Percentiles rank a stretch among this genome's conserved stretches.
These are phyloP conservation scores for Microbotryum lychnidis-dioicae DNA, from an alignment of 1,284 basidiomycete species.

Conservation along the genomic window DNA sequence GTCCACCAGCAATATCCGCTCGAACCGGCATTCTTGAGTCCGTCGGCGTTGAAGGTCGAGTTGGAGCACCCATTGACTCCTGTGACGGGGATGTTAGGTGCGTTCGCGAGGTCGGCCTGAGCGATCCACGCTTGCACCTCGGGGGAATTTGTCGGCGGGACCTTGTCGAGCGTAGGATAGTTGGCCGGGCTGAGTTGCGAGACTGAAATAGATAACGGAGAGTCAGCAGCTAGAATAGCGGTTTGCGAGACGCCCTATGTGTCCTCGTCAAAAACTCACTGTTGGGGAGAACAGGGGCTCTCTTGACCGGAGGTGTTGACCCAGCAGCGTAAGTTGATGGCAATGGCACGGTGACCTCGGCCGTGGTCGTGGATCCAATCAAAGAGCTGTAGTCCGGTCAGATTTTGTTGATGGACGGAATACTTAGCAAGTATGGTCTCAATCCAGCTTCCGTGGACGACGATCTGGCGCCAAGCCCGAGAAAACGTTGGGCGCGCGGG, in stretches of 20 bases:
- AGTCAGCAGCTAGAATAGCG: too few relatives aligned
- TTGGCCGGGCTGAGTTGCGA: constrained; percentile 32
- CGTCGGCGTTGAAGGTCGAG: constrained; percentile 50
- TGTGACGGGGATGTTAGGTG: constrained; percentile 54
- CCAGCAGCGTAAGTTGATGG: constrained; percentile 52
- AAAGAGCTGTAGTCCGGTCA: constrained; percentile 1
- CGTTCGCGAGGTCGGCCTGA: constrained; percentile 54
- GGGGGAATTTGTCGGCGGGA: constrained; percentile 55
- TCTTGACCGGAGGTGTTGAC: constrained; percentile 52
- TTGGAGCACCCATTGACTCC: constrained; percentile 60
- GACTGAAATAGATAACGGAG: constrained; percentile 6
- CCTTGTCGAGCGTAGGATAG: constrained; percentile 62
- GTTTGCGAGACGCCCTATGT: too few relatives aligned
- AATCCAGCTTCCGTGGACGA: not conserved
- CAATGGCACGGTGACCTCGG: constrained; percentile 22
- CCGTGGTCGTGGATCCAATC: constrained; percentile 31
- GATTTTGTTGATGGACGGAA: too few relatives aligned
- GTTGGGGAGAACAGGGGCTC: constrained; percentile 57
- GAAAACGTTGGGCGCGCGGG: too few relatives aligned
- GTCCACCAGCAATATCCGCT: constrained; percentile 48
- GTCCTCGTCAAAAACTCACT: constrained; percentile 46
- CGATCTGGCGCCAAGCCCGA: not conserved
- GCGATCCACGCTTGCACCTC: constrained; percentile 66
- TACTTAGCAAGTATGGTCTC: not conserved
- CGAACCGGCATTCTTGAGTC: constrained; percentile 48